Conservation (phyloP, 2,329 filamentous ascomycete species). For the Fusarium siculi region DNA sequence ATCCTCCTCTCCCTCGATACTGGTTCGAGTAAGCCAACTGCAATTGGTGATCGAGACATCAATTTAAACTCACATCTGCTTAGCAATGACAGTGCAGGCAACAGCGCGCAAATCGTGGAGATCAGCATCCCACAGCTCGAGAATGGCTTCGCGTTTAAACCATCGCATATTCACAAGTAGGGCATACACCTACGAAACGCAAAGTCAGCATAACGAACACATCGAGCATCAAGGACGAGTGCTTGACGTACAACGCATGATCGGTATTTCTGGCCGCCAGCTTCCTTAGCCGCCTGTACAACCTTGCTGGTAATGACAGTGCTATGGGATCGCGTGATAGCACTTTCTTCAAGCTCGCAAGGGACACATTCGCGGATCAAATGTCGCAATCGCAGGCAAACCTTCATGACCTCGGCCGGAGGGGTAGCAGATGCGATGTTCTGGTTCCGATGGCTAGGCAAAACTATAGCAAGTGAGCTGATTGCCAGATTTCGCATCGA, state of each 20-base stretch:
- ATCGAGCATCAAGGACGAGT: not conserved
- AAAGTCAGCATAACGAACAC: not conserved
- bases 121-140: constrained; percentile 93
- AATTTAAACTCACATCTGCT: constrained; percentile 66
- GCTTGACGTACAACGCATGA: constrained; percentile 72
- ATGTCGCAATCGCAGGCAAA: constrained; percentile 89
- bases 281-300: constrained; percentile 81
- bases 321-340: constrained; percentile 84
- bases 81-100: constrained; percentile 93
- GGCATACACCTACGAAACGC: constrained; percentile 68
- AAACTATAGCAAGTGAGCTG: constrained; percentile 59
- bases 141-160: constrained; percentile 81
- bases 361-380: constrained; percentile 90
- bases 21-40: constrained; percentile 46
- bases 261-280: constrained; percentile 78
- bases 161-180: constrained; percentile 76
- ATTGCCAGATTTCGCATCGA: not conserved
- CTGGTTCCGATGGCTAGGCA: constrained; percentile 70
- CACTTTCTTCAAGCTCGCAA: constrained; percentile 83
- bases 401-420: constrained; percentile 84
- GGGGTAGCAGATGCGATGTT: constrained; percentile 74
- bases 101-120: constrained; percentile 81
- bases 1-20: constrained; percentile 88
- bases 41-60: not conserved
- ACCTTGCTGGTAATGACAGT: constrained; percentile 85